These are phyloP conservation scores for Cryptococcus neoformans DNA, from an alignment of 1,284 basidiomycete species.

Conservation along the genomic window DNA sequence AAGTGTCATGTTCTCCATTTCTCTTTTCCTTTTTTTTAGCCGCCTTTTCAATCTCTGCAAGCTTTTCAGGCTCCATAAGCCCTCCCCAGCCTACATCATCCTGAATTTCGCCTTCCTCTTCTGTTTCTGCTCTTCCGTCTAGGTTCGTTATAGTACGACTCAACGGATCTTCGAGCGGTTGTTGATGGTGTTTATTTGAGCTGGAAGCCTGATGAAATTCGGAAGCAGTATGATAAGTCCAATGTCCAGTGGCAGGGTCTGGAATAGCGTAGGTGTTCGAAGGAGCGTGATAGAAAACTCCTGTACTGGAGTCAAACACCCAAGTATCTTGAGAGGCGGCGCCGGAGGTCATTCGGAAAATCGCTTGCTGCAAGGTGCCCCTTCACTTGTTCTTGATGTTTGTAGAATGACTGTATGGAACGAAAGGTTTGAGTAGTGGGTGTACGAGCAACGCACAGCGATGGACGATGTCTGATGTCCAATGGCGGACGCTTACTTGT, in stretches of 20 bases:
- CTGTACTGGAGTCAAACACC: conserved; percentile 11
- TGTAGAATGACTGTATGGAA: no score
- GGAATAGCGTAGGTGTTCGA: conserved; percentile 13
- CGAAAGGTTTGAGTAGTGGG: no score
- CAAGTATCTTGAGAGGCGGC: conserved; percentile 8
- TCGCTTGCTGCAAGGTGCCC: conserved; percentile 20
- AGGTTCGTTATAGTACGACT: neutral
- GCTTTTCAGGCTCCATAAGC: conserved; percentile 6
- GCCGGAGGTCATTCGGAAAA: conserved; percentile 37
- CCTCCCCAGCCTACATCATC: conserved; percentile 40
- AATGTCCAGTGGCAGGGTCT: conserved; percentile 14
- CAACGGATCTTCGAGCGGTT: neutral
- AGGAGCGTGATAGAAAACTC: conserved; percentile 14
- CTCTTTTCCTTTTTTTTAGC: neutral
- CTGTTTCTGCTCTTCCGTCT: conserved; percentile 4
- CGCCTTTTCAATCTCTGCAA: conserved; percentile 20
- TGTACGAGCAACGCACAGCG: no score
- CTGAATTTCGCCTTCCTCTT: conserved; percentile 43
- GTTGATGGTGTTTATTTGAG: neutral
- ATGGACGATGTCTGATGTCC: no score
- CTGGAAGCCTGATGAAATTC: conserved; percentile 8
- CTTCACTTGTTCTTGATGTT: no score
- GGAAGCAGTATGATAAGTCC: conserved; percentile 12
- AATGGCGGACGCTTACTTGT: no score
- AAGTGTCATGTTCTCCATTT: no score